Conservation (phyloP, 2,329 filamentous ascomycete species). For the Pseudogymnoascus sp. region DNA sequence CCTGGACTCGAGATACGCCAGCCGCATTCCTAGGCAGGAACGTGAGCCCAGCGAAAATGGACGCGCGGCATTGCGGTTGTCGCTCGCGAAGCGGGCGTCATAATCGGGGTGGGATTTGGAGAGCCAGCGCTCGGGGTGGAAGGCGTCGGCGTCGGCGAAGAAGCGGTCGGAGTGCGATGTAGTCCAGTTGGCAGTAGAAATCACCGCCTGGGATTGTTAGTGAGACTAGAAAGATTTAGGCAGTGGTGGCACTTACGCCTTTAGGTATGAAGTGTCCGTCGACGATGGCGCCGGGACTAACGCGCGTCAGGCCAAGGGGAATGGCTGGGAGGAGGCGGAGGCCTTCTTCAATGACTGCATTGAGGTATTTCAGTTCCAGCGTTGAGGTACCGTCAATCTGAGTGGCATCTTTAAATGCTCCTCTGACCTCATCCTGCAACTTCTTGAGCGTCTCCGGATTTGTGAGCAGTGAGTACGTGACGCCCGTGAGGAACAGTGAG, state of each 20-base stretch:
- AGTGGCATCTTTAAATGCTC: constrained; percentile 22
- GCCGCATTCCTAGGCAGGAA: constrained; percentile 26
- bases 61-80: constrained; percentile 23
- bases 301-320: constrained; percentile 13
- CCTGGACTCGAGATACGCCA: neutral
- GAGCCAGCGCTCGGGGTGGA: constrained; percentile 34
- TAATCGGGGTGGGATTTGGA: constrained; percentile 11
- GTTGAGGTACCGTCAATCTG: constrained; percentile 28
- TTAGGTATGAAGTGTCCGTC: constrained; percentile 12
- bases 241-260: constrained; percentile 12
- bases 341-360: constrained; percentile 30
- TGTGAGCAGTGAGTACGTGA: constrained; percentile 9
- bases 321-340: constrained; percentile 30
- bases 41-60: constrained; percentile 30
- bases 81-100: constrained; percentile 26
- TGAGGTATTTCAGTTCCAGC: constrained; percentile 27
- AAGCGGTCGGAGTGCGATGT: constrained; percentile 26
- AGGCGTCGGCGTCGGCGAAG: constrained; percentile 21
- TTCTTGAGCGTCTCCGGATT: constrained; percentile 15
- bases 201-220: neutral
- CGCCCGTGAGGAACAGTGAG: constrained; percentile 23
- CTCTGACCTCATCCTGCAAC: constrained; percentile 28
- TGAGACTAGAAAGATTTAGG: constrained; percentile 18
- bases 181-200: constrained; percentile 19
- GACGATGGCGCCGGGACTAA: constrained; percentile 10